Evolutionary conservation across 306 rosid genomes (phyloP), one percentile per base, ranked within the genome.

Genomic region (Lathyrus tuberosus): DNA sequence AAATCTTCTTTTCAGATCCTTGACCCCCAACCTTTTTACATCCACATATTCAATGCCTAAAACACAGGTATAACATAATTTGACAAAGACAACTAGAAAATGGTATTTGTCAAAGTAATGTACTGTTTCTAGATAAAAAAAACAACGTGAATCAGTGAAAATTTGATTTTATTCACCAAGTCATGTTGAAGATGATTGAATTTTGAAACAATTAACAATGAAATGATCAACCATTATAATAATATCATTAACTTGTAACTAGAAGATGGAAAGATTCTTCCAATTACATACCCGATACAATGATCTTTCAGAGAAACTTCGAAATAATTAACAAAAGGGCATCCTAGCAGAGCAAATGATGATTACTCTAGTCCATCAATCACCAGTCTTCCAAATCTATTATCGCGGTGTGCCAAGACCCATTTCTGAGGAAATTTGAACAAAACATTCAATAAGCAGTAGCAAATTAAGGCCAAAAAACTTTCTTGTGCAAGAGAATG

Each of bases 371-470:
- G 72, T 82, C 80, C 73, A 62, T 49, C 76, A 59, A 69, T 70
- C 62, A 56, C 74, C 38, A 65, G 69, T 68, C 85, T 73, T 69
- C 79, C 42, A 47, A 70, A 51, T 77, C 69, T 62, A 65, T 86
- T 81, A 88, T 86, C 96, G 93, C 0, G 91, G 93, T 70, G 87
- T 85, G 38, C 91, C 76, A 62, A 86, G 95, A 63, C 91, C 95
- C 67, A 89, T 73, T 74, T 89, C 97, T 91, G 89, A 76, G 76
- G 51, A 73, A 62, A 69, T 62, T 24, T 17, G 10, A 62, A 62
- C n/a, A 67, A 47, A 65, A 43, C 67, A 62, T 64, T 54, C 18
- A 20, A 60, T 77, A 66, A 65, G 69, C 64, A 69, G 6, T 7
- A 31, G 48, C n/a, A 35, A 35, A 35, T 35, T 8, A 48, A 14